Base-by-base conservation (phyloP, 1,284 basidiomycete genomes). In the Volvariella volvacea region DNA sequence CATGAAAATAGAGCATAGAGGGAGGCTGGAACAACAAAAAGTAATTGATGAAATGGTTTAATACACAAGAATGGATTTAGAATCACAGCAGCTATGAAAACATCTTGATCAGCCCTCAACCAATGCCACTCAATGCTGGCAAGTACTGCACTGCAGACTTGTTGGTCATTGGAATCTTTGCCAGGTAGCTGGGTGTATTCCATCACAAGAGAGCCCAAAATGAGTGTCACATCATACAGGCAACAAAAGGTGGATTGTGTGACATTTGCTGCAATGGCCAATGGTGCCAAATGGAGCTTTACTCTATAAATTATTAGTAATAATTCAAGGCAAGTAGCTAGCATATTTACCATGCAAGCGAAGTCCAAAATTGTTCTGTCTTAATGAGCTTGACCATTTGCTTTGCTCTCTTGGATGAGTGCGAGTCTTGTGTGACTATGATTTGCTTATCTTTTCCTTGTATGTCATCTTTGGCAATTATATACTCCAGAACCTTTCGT, bases 61-160 rank as follows among this genome's bases (percentile, higher is more conserved):
- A 33, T 40, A 20, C 48, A 36, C n/a, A 58, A 42, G 44, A 63
- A 61, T 1, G 62, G 67, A 51, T 73, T 72, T 17, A 71, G 45
- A 22, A 72, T 42, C 1, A 71, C 48, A 2, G 66, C 61, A 3
- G 64, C 59, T 45, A 73, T 62, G 47, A 68, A 72, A 4, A 67
- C 48, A 25, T 68, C 65, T 48, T 72, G 67, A 51, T 74, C 69
- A 10, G 58, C 50, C 32, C 67, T 68, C 9, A 30, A 40, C 71
- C 71, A 74, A 0, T 59, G 59, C 30, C 41, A 48, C 45, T 74
- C 65, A 40, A 73, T 53, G 50, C 67, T 69, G 1, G 42, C 30
- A 1, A 63, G 39, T 22, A 72, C 56, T 7, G 54, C 54, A 9
- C 46, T 25, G n/a, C 46, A 39, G 10, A 49, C 51, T 6, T 22